Percentiles rank a stretch among this genome's conserved stretches.
phyloP scores from a whole-genome alignment of 495 filamentous ascomycete species.

The Hyaloscypha bicolor region DNA sequence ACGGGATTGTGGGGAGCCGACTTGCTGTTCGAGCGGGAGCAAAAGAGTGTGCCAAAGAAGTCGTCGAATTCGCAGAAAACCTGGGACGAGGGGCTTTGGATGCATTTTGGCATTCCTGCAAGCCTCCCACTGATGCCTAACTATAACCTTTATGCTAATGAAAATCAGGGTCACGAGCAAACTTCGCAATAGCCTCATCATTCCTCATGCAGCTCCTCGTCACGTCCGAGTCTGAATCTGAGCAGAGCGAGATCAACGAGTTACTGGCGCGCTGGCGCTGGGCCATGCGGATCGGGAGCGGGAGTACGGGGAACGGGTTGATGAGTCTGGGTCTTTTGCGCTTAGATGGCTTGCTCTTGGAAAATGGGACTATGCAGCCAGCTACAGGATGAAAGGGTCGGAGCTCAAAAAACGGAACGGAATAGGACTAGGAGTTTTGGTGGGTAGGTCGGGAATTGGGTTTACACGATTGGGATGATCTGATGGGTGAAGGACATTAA shows the following conservation, averaged over 20 bases:
- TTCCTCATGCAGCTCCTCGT: conserved; percentile 35
- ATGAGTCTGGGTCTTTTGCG: conserved; percentile 35
- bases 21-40: conserved; percentile 24
- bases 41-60: conserved; percentile 33
- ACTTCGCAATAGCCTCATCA: conserved; percentile 37
- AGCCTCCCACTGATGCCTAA: not conserved
- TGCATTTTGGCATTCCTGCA: conserved; percentile 36
- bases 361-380: conserved; percentile 22
- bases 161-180: conserved; percentile 32
- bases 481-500: not conserved
- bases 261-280: conserved; percentile 31
- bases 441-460: not conserved
- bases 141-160: not conserved
- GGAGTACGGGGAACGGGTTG: conserved; percentile 29
- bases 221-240: conserved; percentile 24
- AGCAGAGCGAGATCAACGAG: conserved; percentile 30
- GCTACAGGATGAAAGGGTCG: not conserved
- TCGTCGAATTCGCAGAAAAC: conserved; percentile 33
- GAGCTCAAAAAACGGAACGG: not conserved
- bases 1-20: conserved; percentile 26
- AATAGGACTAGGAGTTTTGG: not conserved
- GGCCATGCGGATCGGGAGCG: conserved; percentile 30
- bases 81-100: conserved; percentile 29
- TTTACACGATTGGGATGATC: not conserved
- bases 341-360: conserved; percentile 31